phyloP scores from a whole-genome alignment of 805 yeast genomes.

The Ogataea allantospora region DNA sequence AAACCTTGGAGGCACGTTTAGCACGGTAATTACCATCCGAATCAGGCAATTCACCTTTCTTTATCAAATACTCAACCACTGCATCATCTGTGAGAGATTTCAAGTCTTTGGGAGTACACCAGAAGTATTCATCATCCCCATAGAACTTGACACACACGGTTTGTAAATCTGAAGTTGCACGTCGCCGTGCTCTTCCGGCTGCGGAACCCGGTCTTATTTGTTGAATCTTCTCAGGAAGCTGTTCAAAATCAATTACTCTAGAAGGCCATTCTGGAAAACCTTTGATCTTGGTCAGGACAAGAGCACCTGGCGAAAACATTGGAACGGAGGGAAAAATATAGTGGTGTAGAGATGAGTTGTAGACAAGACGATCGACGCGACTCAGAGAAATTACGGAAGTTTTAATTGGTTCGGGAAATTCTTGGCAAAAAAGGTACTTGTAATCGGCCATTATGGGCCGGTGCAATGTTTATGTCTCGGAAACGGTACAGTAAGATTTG shows the following conservation, averaged over 20 bases:
- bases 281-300: constrained; percentile 76
- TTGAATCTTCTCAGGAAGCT: constrained; percentile 57
- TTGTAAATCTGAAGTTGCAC: constrained; percentile 19
- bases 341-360: constrained; percentile 8
- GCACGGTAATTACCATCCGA: constrained; percentile 44
- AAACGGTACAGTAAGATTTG: constrained; percentile 5
- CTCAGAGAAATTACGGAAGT: neutral
- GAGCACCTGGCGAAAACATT: constrained; percentile 41
- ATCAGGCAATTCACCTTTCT: constrained; percentile 35
- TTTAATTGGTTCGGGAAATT: constrained; percentile 5
- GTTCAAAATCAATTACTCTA: constrained; percentile 61
- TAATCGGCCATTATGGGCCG: constrained; percentile 8
- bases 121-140: constrained; percentile 68
- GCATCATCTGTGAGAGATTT: constrained; percentile 41
- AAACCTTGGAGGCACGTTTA: constrained; percentile 42
- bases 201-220: constrained; percentile 47
- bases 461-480: constrained; percentile 13
- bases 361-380: constrained; percentile 7
- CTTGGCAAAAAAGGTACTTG: no score
- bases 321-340: neutral
- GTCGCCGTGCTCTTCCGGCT: constrained; percentile 24
- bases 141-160: constrained; percentile 58
- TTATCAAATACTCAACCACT: constrained; percentile 35
- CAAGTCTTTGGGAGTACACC: constrained; percentile 58
- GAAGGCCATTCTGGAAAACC: constrained; percentile 94